Conservation (phyloP, 805 yeast genomes). For the Suhomyces tanzawaensis region DNA sequence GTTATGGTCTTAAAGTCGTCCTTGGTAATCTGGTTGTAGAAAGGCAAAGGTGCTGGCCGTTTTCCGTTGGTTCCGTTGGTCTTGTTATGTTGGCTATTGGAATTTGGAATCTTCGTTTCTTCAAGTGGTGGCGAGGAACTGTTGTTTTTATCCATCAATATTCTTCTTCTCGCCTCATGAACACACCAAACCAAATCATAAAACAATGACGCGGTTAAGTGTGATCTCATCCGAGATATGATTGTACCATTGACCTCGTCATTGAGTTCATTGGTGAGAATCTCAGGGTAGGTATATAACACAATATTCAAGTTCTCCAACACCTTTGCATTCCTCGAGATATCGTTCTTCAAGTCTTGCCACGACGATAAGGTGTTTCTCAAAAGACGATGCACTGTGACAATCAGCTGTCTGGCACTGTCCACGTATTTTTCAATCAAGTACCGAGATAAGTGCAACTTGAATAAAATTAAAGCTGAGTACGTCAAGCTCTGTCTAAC, state of each 20-base stretch:
- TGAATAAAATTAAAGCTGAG: slow-evolving; percentile 74
- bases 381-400: slow-evolving; percentile 83
- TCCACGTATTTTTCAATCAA: slow-evolving; percentile 74
- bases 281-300: slow-evolving; percentile 80
- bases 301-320: slow-evolving; percentile 86
- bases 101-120: slow-evolving; percentile 11
- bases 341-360: slow-evolving; percentile 87
- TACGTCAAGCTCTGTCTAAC: slow-evolving; percentile 83
- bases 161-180: slow-evolving; percentile 85
- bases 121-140: slow-evolving; percentile 7
- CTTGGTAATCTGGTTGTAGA: slow-evolving; percentile 84
- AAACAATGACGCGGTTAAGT: slow-evolving; percentile 84
- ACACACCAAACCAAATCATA: slow-evolving; percentile 93
- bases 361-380: slow-evolving; percentile 88
- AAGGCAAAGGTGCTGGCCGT: slow-evolving; percentile 73
- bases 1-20: slow-evolving; percentile 86
- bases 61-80: slow-evolving; percentile 10
- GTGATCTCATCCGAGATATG: slow-evolving; percentile 86
- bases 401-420: slow-evolving; percentile 88
- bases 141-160: slow-evolving; percentile 30
- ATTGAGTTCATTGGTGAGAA: slow-evolving; percentile 54
- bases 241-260: slow-evolving; percentile 41
- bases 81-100: slow-evolving; percentile 1
- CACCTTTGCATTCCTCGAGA: slow-evolving; percentile 86
- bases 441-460: slow-evolving; percentile 75